A percentile compares a stretch with the other conserved stretches of the same genome.
Conservation (phyloP, 208 protist species). For the Wallacemonas sp. region DNA sequence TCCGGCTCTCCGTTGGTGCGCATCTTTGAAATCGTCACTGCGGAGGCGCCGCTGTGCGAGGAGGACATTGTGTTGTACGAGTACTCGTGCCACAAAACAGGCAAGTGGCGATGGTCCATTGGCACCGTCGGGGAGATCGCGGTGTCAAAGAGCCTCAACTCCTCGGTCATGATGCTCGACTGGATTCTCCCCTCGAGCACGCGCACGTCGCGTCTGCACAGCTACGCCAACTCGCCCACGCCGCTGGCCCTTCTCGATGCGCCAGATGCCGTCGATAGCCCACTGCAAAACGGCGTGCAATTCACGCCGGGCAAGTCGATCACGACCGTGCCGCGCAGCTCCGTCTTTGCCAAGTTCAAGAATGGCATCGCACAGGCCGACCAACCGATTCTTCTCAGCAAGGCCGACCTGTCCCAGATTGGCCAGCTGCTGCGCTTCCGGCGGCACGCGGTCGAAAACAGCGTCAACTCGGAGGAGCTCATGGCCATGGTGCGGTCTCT, state of each 20-base stretch:
- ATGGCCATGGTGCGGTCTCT: not conserved
- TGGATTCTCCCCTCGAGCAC: constrained; percentile 8
- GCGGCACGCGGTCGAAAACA: not conserved
- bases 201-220: not conserved
- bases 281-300: not conserved
- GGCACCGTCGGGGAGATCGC: constrained; percentile 7
- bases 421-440: not conserved
- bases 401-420: not conserved
- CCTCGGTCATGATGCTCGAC: not conserved
- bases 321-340: constrained; percentile 5
- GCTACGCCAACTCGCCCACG: not conserved
- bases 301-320: not conserved
- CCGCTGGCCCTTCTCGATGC: not conserved
- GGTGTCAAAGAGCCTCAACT: not conserved
- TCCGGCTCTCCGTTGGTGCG: not conserved
- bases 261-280: not conserved
- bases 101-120: constrained; percentile 16
- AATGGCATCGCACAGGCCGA: not conserved
- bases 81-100: not conserved
- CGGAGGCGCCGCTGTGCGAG: not conserved
- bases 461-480: constrained; percentile 5
- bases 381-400: constrained; percentile 3
- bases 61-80: constrained; percentile 19
- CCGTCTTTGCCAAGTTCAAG: constrained; percentile 12
- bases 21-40: not conserved